Percentiles rank a stretch among this genome's conserved stretches.
phyloP scores from a whole-genome alignment of 371 early-diverging fungal genomes.

The Cokeromyces recurvatus region DNA sequence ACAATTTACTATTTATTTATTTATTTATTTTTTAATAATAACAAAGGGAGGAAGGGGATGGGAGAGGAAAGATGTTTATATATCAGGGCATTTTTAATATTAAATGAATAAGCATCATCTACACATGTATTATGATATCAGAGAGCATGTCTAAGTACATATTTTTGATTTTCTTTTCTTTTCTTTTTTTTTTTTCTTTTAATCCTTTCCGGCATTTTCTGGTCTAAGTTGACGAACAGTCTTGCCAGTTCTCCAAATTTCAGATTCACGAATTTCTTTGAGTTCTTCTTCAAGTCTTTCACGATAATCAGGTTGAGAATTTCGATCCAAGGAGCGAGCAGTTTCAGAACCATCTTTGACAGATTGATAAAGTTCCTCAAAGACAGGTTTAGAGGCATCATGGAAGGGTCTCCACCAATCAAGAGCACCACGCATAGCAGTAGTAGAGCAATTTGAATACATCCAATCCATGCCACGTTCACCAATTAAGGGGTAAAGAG shows the following conservation, averaged over 20 bases:
- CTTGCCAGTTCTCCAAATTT: conserved; percentile 76
- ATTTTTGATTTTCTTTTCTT: no score
- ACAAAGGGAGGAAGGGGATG: no score
- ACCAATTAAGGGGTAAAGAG: conserved; percentile 94
- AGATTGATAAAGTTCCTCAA: conserved; percentile 83
- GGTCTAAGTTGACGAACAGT: conserved; percentile 88
- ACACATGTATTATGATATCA: no score
- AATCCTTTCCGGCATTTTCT: conserved; percentile 56
- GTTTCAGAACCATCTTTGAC: conserved; percentile 91
- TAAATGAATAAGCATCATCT: no score
- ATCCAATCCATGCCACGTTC: conserved; percentile 98
- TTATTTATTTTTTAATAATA: no score
- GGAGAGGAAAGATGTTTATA: no score
- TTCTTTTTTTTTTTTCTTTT: conserved; percentile 4
- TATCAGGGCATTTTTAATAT: no score
- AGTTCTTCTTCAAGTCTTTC: conserved; percentile 89
- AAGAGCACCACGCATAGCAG: conserved; percentile 93
- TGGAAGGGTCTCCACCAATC: conserved; percentile 97
- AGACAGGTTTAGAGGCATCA: conserved; percentile 90
- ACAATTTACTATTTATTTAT: no score
- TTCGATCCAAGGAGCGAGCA: conserved; percentile 82
- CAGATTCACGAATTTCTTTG: conserved; percentile 69
- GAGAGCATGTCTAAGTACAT: no score
- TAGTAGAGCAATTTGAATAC: conserved; percentile 95
- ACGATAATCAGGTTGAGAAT: conserved; percentile 89